These are phyloP conservation scores for Hypoxylon sp. DNA, from an alignment of 2,329 filamentous ascomycete genomes.

Conservation along the genomic window DNA sequence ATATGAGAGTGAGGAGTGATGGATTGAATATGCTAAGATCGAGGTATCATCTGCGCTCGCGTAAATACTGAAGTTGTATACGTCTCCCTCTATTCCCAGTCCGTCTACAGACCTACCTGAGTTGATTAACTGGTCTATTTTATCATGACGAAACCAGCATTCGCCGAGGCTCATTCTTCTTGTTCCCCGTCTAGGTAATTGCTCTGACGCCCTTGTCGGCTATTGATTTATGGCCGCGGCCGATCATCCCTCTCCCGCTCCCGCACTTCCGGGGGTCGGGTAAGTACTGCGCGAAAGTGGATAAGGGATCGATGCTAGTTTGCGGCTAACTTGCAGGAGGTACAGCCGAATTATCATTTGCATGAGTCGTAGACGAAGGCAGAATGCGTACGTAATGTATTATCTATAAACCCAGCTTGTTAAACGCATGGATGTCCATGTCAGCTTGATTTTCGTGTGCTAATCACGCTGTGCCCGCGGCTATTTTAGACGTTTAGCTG, in stretches of 20 bases:
- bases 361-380: not conserved
- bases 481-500: no score
- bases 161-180: slow-evolving; percentile 36
- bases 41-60: slow-evolving; percentile 20
- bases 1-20: no score
- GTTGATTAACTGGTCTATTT: slow-evolving; percentile 30
- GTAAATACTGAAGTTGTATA: not conserved
- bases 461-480: no score
- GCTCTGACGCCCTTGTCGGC: slow-evolving; percentile 36
- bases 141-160: slow-evolving; percentile 35
- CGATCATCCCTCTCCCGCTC: slow-evolving; percentile 10
- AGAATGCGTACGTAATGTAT: not conserved
- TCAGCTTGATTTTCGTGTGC: no score
- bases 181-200: slow-evolving; percentile 28
- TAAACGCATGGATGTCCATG: not conserved
- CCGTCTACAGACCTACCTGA: slow-evolving; percentile 8
- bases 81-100: slow-evolving; percentile 6
- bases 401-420: no score
- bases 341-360: no score
- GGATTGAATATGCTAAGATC: slow-evolving; percentile 4
- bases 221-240: slow-evolving; percentile 44
- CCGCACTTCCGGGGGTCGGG: slow-evolving; percentile 23
- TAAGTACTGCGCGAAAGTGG: slow-evolving; percentile 26
- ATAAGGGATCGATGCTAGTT: not conserved
- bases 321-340: slow-evolving; percentile 23